A percentile compares a stretch with the other conserved stretches of the same genome.
Evolutionary conservation across 2,329 filamentous ascomycete species (phyloP).

Genomic region (Claviceps purpurea): DNA sequence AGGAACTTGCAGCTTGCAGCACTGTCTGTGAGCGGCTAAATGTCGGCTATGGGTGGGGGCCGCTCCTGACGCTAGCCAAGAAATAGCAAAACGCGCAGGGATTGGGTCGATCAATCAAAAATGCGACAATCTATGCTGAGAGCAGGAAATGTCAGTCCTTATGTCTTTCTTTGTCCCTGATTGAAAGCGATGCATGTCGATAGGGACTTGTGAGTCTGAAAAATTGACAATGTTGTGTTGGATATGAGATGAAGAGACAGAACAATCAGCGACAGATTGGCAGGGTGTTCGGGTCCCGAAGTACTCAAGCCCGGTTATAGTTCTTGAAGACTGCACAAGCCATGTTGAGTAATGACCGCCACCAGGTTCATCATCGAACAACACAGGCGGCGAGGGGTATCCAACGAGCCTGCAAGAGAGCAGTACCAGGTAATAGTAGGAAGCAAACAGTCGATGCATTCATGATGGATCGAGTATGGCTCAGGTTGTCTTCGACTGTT

Average conservation of each 20-base stretch:
- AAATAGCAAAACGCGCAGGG: constrained; percentile 6
- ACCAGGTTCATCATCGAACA: not conserved
- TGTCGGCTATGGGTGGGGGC: constrained; percentile 3
- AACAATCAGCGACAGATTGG: not conserved
- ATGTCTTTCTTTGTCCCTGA: not conserved
- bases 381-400: not conserved
- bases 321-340: not conserved
- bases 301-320: not conserved
- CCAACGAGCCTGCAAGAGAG: not conserved
- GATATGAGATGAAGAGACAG: not conserved
- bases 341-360: not conserved
- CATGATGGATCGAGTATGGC: not conserved
- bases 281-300: not conserved
- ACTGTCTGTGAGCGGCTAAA: constrained; percentile 6
- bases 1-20: constrained; percentile 2
- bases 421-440: not conserved
- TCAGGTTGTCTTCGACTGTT: not conserved
- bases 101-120: constrained; percentile 2
- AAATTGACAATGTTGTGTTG: not conserved
- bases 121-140: constrained; percentile 2
- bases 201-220: not conserved
- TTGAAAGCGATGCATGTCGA: not conserved
- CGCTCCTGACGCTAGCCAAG: constrained; percentile 5
- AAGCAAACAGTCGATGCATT: not conserved
- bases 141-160: constrained; percentile 1